A percentile compares a stretch with the other conserved stretches of the same genome.
Evolutionary conservation across 192 early-diverging fungal species (phyloP).

Genomic region (Coemansia sp.): DNA sequence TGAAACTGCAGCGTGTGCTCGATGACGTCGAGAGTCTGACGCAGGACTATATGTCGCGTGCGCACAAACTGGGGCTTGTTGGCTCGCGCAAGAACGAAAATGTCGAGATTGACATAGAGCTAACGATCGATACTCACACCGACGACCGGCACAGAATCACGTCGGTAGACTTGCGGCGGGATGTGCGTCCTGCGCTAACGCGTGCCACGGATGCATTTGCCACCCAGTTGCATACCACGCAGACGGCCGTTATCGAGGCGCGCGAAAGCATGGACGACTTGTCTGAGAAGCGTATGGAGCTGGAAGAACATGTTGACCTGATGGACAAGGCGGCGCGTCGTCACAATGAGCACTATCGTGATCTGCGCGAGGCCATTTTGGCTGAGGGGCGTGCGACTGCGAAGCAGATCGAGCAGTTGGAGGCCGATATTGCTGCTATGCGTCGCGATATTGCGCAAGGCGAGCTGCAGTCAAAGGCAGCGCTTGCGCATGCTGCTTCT

Average conservation of each 20-base stretch:
- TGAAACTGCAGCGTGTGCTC: constrained; percentile 66
- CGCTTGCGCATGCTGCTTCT: constrained; percentile 45
- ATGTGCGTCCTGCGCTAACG: constrained; percentile 48
- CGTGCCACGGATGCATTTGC: constrained; percentile 49
- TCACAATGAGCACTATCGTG: constrained; percentile 50
- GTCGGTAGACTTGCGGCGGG: constrained; percentile 49
- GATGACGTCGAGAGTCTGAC: constrained; percentile 58
- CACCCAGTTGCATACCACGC: constrained; percentile 48
- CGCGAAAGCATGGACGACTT: constrained; percentile 51
- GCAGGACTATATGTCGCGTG: constrained; percentile 51
- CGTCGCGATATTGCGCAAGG: constrained; percentile 46
- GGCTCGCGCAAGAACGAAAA: constrained; percentile 28
- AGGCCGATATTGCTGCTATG: constrained; percentile 52
- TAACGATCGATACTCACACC: constrained; percentile 33
- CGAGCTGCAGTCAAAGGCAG: constrained; percentile 51
- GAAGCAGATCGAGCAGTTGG: constrained; percentile 51
- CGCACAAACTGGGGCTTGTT: constrained; percentile 49
- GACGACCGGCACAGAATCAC: constrained; percentile 44
- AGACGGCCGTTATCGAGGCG: constrained; percentile 40
- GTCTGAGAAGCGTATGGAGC: constrained; percentile 48
- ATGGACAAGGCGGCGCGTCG: constrained; percentile 50
- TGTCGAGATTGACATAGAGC: constrained; percentile 42
- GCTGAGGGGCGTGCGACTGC: constrained; percentile 41
- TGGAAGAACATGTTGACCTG: constrained; percentile 46
- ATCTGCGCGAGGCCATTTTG: constrained; percentile 44